Conservation (phyloP, 1,139 yeast species). For the Scheffersomyces segobiensis region DNA sequence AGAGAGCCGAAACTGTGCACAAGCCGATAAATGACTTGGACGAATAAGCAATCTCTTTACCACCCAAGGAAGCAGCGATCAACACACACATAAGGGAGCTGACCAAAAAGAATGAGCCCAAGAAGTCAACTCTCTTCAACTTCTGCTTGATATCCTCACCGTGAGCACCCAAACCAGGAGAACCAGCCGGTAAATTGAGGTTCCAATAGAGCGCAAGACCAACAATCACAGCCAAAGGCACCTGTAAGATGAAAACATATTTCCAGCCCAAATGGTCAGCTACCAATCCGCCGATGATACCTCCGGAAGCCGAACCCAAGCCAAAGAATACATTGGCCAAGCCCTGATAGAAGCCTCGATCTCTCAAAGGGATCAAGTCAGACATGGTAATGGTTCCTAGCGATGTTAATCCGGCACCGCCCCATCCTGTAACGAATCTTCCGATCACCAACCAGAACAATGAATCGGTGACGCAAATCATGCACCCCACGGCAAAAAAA, state of each 20-base stretch:
- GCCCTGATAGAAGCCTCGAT: conserved; percentile 56
- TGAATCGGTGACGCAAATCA: conserved; percentile 41
- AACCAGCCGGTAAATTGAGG: conserved; percentile 48
- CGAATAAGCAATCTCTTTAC: conserved; percentile 49
- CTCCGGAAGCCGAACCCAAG: conserved; percentile 71
- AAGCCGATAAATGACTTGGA: conserved; percentile 34
- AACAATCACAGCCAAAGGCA: conserved; percentile 63
- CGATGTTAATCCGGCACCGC: conserved; percentile 58
- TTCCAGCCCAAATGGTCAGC: conserved; percentile 83
- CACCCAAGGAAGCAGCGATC: conserved; percentile 71
- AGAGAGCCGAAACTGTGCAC: conserved; percentile 16
- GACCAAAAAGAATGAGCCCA: conserved; percentile 66
- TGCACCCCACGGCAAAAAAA: conserved; percentile 42
- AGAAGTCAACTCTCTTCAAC: conserved; percentile 65
- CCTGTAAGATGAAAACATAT: conserved; percentile 52
- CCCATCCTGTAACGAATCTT: conserved; percentile 54
- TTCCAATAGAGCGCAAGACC: conserved; percentile 37
- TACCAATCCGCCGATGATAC: conserved; percentile 65
- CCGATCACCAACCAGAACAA: conserved; percentile 57
- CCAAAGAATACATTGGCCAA: conserved; percentile 65
- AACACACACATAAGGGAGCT: conserved; percentile 52
- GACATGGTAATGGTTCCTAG: conserved; percentile 54
- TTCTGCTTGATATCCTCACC: conserved; percentile 44
- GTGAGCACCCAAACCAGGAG: conserved; percentile 45
- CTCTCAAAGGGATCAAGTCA: conserved; percentile 52